These are phyloP conservation scores for Pholiota molesta DNA, from an alignment of 768 basidiomycete genomes.

Conservation along the genomic window DNA sequence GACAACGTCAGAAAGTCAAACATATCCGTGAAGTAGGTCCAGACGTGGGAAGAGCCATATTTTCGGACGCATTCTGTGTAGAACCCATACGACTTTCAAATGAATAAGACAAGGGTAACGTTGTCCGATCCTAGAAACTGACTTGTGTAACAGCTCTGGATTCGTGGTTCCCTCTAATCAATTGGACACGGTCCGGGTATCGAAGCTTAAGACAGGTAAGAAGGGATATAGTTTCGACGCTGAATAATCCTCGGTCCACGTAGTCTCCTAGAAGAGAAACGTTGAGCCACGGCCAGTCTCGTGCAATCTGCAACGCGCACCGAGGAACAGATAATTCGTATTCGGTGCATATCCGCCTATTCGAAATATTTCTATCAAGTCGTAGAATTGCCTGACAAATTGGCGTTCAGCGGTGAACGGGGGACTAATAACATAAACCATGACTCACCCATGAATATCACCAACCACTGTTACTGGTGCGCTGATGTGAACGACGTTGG, in stretches of 20 bases:
- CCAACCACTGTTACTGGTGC: slow-evolving; percentile 98
- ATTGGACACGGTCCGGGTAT: slow-evolving; percentile 94
- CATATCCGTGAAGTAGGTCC: slow-evolving; percentile 99
- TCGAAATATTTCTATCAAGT: slow-evolving; percentile 97
- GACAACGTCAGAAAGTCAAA: slow-evolving; percentile 98
- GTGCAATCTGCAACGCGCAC: slow-evolving; percentile 44
- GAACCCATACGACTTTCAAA: slow-evolving; percentile 90
- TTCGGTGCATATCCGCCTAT: slow-evolving; percentile 97
- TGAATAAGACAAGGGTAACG: slow-evolving; percentile 29
- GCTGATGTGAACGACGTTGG: slow-evolving; percentile 96
- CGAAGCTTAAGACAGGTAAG: slow-evolving; percentile 95
- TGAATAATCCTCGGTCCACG: slow-evolving; percentile 96
- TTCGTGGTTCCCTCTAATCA: slow-evolving; percentile 98
- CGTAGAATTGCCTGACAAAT: slow-evolving; percentile 93
- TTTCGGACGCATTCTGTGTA: slow-evolving; percentile 98
- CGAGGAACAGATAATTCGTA: slow-evolving; percentile 98
- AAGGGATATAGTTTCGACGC: slow-evolving; percentile 97
- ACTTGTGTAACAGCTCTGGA: slow-evolving; percentile 98
- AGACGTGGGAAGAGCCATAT: slow-evolving; percentile 94
- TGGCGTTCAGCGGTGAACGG: slow-evolving; percentile 35
- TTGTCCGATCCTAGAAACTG: slow-evolving; percentile 34
- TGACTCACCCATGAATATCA: slow-evolving; percentile 95
- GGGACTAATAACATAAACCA: slow-evolving; percentile 6
- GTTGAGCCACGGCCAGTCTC: slow-evolving; percentile 21
- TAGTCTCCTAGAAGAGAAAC: slow-evolving; percentile 75